phyloP scores from a whole-genome alignment of 306 rosid species.

The Dryas alaskensis region DNA sequence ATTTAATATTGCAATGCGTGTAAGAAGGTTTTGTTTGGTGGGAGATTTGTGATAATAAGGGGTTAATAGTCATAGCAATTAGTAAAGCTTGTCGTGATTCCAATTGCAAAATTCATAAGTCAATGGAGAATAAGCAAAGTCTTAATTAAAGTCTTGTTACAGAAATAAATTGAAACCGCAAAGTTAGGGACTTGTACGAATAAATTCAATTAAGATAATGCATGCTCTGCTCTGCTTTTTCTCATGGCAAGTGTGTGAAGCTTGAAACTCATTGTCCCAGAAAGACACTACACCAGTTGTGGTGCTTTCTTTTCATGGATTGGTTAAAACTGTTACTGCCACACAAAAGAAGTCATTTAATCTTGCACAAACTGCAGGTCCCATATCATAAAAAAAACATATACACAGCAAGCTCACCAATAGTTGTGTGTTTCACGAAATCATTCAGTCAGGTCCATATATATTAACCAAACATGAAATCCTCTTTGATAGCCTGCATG shows the following conservation, averaged over 20 bases:
- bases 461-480: slow-evolving; percentile 3
- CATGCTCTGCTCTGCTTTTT: background rate
- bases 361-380: background rate
- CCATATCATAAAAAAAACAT: background rate
- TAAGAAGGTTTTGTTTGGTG: background rate
- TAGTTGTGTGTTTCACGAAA: background rate
- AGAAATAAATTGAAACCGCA: slow-evolving; percentile 12
- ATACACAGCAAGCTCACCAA: slow-evolving; percentile 14
- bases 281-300: slow-evolving; percentile 41
- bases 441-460: background rate
- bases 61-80: background rate
- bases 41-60: background rate
- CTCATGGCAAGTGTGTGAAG: slow-evolving; percentile 33
- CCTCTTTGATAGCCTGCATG: slow-evolving; percentile 10
- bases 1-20: background rate
- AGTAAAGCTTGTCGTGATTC: too few relatives aligned
- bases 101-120: background rate
- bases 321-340: slow-evolving; percentile 28
- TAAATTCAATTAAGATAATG: background rate
- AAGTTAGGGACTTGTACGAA: slow-evolving; percentile 20
- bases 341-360: slow-evolving; percentile 11
- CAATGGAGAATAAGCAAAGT: background rate
- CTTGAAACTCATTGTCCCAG: slow-evolving; percentile 45
- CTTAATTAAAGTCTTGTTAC: background rate
- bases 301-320: slow-evolving; percentile 39